These are phyloP conservation scores for Pseudogymnoascus destructans DNA, from an alignment of 2,329 filamentous ascomycete genomes.

Conservation along the genomic window DNA sequence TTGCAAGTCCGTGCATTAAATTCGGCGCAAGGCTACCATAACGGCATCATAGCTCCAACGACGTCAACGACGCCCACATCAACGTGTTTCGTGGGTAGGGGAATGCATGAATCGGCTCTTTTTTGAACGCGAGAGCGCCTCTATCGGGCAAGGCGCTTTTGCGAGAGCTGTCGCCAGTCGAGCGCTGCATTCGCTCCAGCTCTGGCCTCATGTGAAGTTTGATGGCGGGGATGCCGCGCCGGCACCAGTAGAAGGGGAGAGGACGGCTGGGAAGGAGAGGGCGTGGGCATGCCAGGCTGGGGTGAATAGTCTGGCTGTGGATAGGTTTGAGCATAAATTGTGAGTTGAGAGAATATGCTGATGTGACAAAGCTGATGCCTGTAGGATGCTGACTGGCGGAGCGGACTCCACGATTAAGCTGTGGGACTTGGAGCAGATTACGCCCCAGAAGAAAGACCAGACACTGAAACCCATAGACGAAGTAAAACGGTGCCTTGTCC, in stretches of 20 bases:
- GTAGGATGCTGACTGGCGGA: slow-evolving; percentile 68
- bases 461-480: slow-evolving; percentile 42
- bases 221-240: slow-evolving; percentile 41
- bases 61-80: background rate
- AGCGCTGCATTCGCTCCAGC: slow-evolving; percentile 56
- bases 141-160: slow-evolving; percentile 48
- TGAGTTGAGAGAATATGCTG: slow-evolving; percentile 27
- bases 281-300: slow-evolving; percentile 61
- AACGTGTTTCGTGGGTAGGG: slow-evolving; percentile 5
- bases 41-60: background rate
- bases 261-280: slow-evolving; percentile 15
- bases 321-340: slow-evolving; percentile 70
- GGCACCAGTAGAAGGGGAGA: slow-evolving; percentile 13
- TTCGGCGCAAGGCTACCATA: background rate
- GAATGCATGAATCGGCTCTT: slow-evolving; percentile 66
- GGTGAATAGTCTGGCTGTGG: slow-evolving; percentile 66
- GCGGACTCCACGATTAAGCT: slow-evolving; percentile 73
- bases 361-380: slow-evolving; percentile 9
- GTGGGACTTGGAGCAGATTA: slow-evolving; percentile 66
- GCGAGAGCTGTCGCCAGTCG: slow-evolving; percentile 51
- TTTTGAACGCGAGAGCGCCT: slow-evolving; percentile 62
- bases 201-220: slow-evolving; percentile 55
- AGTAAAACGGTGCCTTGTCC: slow-evolving; percentile 30
- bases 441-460: slow-evolving; percentile 32
- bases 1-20: background rate